phyloP scores from a whole-genome alignment of 176 grass and related monocot species.

The Triticum turgidum region DNA sequence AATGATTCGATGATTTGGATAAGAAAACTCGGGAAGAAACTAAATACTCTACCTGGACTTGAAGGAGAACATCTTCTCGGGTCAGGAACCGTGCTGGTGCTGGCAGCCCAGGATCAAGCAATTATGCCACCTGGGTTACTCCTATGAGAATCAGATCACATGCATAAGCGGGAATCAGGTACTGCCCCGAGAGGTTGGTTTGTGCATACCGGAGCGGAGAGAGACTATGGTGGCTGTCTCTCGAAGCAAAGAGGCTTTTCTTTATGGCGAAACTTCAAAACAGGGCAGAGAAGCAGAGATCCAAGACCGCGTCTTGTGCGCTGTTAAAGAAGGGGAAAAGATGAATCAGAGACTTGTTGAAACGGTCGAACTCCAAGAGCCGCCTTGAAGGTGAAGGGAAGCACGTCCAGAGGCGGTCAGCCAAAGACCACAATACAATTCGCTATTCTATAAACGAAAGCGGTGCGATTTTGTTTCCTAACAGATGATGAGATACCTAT shows the following conservation, averaged over 20 bases:
- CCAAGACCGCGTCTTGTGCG: background rate
- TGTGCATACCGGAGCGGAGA: background rate
- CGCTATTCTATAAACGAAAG: background rate
- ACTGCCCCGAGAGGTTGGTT: background rate
- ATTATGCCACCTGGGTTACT: background rate
- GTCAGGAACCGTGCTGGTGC: slow-evolving; percentile 1
- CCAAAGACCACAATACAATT: background rate
- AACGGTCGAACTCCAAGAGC: slow-evolving; percentile 31
- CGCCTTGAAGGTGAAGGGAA: slow-evolving; percentile 7
- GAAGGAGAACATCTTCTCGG: slow-evolving; percentile 60
- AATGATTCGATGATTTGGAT: slow-evolving; percentile 4
- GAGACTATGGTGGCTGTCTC: background rate
- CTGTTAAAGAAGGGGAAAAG: background rate
- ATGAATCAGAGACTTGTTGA: slow-evolving; percentile 33
- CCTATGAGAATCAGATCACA: background rate
- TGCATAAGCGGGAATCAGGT: slow-evolving; percentile 1
- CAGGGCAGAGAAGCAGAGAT: slow-evolving; percentile 22
- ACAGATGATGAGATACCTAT: background rate
- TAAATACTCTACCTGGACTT: slow-evolving; percentile 47
- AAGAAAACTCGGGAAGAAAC: background rate
- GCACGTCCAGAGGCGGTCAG: slow-evolving; percentile 15
- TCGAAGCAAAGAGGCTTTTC: background rate
- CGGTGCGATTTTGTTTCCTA: background rate
- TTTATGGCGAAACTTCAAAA: background rate
- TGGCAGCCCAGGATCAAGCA: slow-evolving; percentile 1